Evolutionary conservation across 495 filamentous ascomycete species (phyloP).

Genomic region (Penicillium goetzii): DNA sequence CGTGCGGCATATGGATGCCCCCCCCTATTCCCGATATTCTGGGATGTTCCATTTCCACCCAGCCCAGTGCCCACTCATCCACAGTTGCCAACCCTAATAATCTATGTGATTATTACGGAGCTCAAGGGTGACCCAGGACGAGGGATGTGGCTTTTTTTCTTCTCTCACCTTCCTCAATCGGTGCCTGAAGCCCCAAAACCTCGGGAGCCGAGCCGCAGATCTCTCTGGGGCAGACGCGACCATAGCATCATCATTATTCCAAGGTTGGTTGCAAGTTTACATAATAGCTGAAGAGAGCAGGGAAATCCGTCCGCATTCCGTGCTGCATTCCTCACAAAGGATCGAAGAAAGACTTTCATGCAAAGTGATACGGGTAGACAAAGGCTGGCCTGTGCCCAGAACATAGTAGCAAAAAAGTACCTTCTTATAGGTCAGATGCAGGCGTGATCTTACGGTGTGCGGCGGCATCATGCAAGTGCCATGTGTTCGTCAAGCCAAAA

Average conservation of each 20-base stretch:
- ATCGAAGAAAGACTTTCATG: not conserved
- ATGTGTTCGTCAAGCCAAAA: slow-evolving; percentile 31
- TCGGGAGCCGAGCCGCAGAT: not conserved
- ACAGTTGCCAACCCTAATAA: not conserved
- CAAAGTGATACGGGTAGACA: not conserved
- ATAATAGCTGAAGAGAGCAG: not conserved
- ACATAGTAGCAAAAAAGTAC: not conserved
- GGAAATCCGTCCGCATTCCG: not conserved
- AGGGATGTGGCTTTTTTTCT: not conserved
- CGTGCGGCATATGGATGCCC: not conserved
- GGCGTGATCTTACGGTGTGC: not conserved
- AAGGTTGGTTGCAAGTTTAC: not conserved
- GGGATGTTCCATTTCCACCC: not conserved
- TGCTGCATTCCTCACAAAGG: not conserved
- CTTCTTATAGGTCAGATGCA: slow-evolving; percentile 25
- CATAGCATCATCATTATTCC: not conserved
- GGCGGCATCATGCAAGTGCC: slow-evolving; percentile 32
- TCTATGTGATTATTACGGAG: not conserved
- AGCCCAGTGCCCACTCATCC: not conserved
- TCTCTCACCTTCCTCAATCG: slow-evolving; percentile 4
- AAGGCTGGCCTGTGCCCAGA: not conserved
- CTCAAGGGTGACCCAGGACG: not conserved
- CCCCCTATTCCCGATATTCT: not conserved
- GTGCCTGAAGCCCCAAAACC: slow-evolving; percentile 2
- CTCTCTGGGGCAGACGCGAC: slow-evolving; percentile 1